A percentile compares a stretch with the other conserved stretches of the same genome.
Evolutionary conservation across 1,284 basidiomycete species (phyloP).

Genomic region (Singerocomus inundabilis): DNA sequence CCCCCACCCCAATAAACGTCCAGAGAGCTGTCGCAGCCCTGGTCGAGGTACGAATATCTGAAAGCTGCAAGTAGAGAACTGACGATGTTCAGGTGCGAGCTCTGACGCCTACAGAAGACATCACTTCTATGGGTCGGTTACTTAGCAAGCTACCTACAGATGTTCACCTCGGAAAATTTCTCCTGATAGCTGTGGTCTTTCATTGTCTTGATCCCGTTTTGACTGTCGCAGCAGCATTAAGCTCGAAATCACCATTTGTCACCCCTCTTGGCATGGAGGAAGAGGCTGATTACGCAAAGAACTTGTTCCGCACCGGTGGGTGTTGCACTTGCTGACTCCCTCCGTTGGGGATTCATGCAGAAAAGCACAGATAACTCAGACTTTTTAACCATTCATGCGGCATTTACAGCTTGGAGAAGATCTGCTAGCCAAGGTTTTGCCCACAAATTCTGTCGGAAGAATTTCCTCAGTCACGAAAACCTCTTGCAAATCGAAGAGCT

Average conservation of each 20-base stretch:
- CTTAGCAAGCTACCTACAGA: slow-evolving; percentile 94
- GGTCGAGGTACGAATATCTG: slow-evolving; percentile 68
- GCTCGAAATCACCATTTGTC: slow-evolving; percentile 92
- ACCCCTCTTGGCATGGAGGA: slow-evolving; percentile 86
- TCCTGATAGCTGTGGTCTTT: slow-evolving; percentile 85
- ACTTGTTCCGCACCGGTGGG: slow-evolving; percentile 74
- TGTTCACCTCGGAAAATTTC: slow-evolving; percentile 94
- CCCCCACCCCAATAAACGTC: slow-evolving; percentile 84
- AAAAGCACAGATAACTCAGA: slow-evolving; percentile 81
- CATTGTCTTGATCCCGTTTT: slow-evolving; percentile 93
- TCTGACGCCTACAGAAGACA: slow-evolving; percentile 83
- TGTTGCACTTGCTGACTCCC: slow-evolving; percentile 7
- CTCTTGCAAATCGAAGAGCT: slow-evolving; percentile 96
- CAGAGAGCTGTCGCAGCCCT: slow-evolving; percentile 89
- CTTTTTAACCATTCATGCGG: slow-evolving; percentile 92
- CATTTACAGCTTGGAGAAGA: slow-evolving; percentile 87
- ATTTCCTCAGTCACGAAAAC: slow-evolving; percentile 90
- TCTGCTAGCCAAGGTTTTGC: slow-evolving; percentile 62
- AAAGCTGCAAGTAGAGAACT: not conserved
- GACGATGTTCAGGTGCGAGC: slow-evolving; percentile 66
- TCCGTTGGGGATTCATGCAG: not conserved
- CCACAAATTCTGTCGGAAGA: slow-evolving; percentile 78
- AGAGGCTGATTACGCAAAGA: slow-evolving; percentile 86
- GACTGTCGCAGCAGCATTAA: slow-evolving; percentile 92
- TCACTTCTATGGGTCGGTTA: slow-evolving; percentile 92